phyloP scores from a whole-genome alignment of 257 asterid genomes.

The Ehretia macrophylla region DNA sequence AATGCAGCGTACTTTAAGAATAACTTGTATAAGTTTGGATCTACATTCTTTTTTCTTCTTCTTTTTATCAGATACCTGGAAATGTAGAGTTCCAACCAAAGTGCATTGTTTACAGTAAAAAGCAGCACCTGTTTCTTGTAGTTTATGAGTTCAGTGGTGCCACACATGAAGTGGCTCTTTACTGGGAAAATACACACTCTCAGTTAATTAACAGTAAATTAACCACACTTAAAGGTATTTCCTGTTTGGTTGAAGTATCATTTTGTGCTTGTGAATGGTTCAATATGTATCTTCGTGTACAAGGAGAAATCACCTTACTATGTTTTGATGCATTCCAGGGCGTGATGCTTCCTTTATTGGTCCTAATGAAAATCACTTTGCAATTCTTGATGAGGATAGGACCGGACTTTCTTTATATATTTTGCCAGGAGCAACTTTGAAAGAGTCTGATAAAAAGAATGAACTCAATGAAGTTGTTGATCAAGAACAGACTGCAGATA shows the following conservation, averaged over 20 bases:
- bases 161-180: slow-evolving; percentile 74
- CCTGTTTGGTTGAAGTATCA: slow-evolving; percentile 13
- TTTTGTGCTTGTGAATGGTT: slow-evolving; percentile 13
- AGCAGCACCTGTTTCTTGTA: slow-evolving; percentile 86
- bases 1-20: slow-evolving; percentile 1
- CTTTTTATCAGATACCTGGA: slow-evolving; percentile 73
- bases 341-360: slow-evolving; percentile 91
- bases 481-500: slow-evolving; percentile 48
- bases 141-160: slow-evolving; percentile 72
- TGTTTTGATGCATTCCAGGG: slow-evolving; percentile 48
- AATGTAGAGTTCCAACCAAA: slow-evolving; percentile 79
- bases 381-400: slow-evolving; percentile 90
- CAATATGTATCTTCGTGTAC: slow-evolving; percentile 2
- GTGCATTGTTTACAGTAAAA: slow-evolving; percentile 66
- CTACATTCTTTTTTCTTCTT: slow-evolving; percentile 10
- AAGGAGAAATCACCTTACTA: slow-evolving; percentile 2
- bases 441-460: slow-evolving; percentile 55
- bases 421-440: slow-evolving; percentile 71
- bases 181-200: slow-evolving; percentile 94
- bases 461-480: slow-evolving; percentile 17
- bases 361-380: slow-evolving; percentile 79
- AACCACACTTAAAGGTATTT: slow-evolving; percentile 72
- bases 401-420: slow-evolving; percentile 75
- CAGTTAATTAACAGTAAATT: slow-evolving; percentile 79
- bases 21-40: neutral